These are phyloP conservation scores for Ascosphaera acerosa DNA, from an alignment of 2,329 filamentous ascomycete genomes.

Conservation along the genomic window DNA sequence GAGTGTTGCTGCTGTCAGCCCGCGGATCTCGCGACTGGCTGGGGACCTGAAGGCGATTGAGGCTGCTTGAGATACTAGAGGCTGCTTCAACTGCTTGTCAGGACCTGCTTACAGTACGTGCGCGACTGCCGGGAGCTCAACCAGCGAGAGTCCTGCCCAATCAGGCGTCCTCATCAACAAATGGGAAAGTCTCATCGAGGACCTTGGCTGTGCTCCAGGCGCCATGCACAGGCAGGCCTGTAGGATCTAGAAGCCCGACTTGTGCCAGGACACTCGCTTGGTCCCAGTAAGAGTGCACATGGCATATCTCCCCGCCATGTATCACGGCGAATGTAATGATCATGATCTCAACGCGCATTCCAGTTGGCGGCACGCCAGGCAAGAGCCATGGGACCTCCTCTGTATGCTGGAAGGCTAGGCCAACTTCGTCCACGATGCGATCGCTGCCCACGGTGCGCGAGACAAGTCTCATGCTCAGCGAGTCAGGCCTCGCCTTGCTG, in stretches of 20 bases:
- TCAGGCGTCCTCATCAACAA: background rate
- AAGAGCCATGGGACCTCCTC: conserved; percentile 32
- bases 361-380: conserved; percentile 30
- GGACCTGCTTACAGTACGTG: no score
- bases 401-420: conserved; percentile 31
- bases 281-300: conserved; percentile 36
- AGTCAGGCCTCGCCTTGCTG: conserved; percentile 25
- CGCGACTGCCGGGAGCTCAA: no score
- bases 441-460: conserved; percentile 32
- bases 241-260: conserved; percentile 31
- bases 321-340: conserved; percentile 32
- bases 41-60: conserved; percentile 2
- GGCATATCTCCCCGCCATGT: conserved; percentile 24
- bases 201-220: conserved; percentile 13
- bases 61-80: background rate
- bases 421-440: conserved; percentile 35
- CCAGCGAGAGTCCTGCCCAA: no score
- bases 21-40: conserved; percentile 9
- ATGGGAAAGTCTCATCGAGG: conserved; percentile 6
- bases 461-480: conserved; percentile 27
- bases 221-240: conserved; percentile 19
- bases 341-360: conserved; percentile 30
- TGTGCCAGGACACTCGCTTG: conserved; percentile 35
- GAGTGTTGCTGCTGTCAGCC: conserved; percentile 42
- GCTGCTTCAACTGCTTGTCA: no score